These are phyloP conservation scores for Phytophthora cajani DNA, from an alignment of 352 stramenopile genomes.

Conservation along the genomic window DNA sequence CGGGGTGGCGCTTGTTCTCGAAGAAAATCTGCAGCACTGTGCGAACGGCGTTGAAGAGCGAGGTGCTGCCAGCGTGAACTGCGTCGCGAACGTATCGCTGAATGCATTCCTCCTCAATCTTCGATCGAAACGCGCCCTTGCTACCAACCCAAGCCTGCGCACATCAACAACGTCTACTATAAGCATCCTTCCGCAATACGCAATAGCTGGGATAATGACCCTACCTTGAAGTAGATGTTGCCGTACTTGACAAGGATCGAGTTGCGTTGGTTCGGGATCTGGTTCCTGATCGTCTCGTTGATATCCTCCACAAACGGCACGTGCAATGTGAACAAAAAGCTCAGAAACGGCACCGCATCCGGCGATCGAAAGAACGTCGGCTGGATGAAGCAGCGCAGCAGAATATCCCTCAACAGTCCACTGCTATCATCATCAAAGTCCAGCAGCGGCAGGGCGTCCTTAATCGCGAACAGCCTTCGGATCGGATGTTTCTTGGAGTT, in stretches of 20 bases:
- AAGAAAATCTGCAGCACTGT: constrained; percentile 86
- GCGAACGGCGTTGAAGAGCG: constrained; percentile 71
- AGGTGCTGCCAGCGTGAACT: constrained; percentile 72
- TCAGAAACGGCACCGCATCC: constrained; percentile 84
- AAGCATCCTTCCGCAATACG: neutral
- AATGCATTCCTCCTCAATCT: constrained; percentile 88
- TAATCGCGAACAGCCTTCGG: constrained; percentile 75
- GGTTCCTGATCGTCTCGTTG: constrained; percentile 89
- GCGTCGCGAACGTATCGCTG: constrained; percentile 80
- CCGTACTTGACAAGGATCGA: constrained; percentile 85
- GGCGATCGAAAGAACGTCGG: constrained; percentile 85
- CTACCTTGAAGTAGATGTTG: constrained; percentile 84
- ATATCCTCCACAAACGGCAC: constrained; percentile 86
- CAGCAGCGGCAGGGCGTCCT: constrained; percentile 77
- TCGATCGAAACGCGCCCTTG: constrained; percentile 54
- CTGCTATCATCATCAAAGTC: constrained; percentile 89
- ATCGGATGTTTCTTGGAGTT: constrained; percentile 77
- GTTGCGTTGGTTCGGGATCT: constrained; percentile 83
- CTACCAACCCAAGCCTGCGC: constrained; percentile 69
- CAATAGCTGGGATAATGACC: neutral
- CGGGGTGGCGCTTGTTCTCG: constrained; percentile 83
- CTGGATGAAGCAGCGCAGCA: constrained; percentile 90
- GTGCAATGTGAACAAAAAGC: constrained; percentile 89
- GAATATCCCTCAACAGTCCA: constrained; percentile 75
- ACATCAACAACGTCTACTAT: neutral